Base-by-base conservation (phyloP, 768 basidiomycete genomes). In the Multifurca ochricompacta region DNA sequence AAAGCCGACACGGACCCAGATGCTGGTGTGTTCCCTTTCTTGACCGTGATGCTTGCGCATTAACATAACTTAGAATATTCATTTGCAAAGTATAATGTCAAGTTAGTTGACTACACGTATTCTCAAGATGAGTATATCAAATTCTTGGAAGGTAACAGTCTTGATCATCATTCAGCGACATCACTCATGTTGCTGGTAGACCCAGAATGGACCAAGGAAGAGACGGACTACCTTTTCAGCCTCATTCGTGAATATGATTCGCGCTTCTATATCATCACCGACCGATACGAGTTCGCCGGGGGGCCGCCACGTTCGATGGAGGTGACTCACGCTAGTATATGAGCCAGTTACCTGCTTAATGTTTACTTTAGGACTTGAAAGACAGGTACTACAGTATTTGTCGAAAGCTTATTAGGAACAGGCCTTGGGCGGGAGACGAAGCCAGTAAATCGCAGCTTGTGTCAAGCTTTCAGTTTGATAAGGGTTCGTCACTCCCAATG, bases 371-470 rank as follows among this genome's bases (percentile, higher is more conserved):
- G 91, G 94, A 96, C 58, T 69, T 98, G 61, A 98, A 97, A 72
- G 90, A 92, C 61, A 77, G 96, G 27, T 98, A 98, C 64, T 97
- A 87, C 67, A 83, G 86, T 46, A 85, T 94, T 16, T 94, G 92
- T 66, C 79, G 96, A 27, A 89, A 87, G 58, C 77, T 98, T 31
- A 76, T 97, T 31, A 79, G 91, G 40, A 89, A 81, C 63, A 74
- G 89, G 25, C 90, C 91, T 16, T 93, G 91, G 77, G 69, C 78
- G 30, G 91, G 91, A 9, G 91, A 95, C 59, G 86, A 91, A 61
- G 72, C 77, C 4, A 74, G 74, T 64, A 91, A 83, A 69, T 73
- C 75, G 14, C 77, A 80, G 39, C 69, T 91, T 16, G 69, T 93
- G 35, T 75, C 79, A 11, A 85, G 78, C 48, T 87, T 88, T 65